Base-by-base conservation (phyloP, 164 flowering plant species). In the Umbilicus rupestris region DNA sequence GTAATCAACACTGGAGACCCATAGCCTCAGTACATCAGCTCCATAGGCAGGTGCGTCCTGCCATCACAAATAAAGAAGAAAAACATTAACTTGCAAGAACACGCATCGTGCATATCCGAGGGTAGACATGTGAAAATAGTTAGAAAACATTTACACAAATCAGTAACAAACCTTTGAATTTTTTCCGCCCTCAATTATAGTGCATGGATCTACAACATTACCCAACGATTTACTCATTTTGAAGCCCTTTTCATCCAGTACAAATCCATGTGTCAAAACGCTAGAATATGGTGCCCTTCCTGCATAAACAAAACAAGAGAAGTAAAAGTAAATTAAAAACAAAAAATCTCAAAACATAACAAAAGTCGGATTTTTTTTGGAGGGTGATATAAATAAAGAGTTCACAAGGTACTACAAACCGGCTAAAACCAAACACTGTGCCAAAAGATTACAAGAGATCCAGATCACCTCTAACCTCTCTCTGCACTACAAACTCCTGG, bases 151-250 rank as follows among this genome's bases (percentile, higher is more conserved):
- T 31, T 20, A 62, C 6, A 35, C 4, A 31, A 15, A 35, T 37
- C 65, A 39, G 60, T 65, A 44, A 68, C 80, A 39, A 57, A 92
- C 98, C 94, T 81, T 83, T 62, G 71, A 65, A 70, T 84, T 84
- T 72, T 87, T 88, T 45, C 92, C 96, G 64, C 99, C 99, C 72
- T 87, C 96, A 65, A 94, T 94, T 44, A 94, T 83, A 64, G 52
- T 80, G 35, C 73, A 75, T 69, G 99, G 99, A 77, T 94, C 97
- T 20, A 94, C 95, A 72, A 94, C 99, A 78, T 94, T 94, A 46
- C 99, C 99, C 80, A 91, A 65, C 64, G 99, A 94, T 81, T 94
- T 94, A 76, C 99, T 94, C 99, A 94, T 94, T 78, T 95, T 94
- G 16, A 82, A 76, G 71, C 99, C 99, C 66, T 76, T 94, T 79